A percentile compares a stretch with the other conserved stretches of the same genome.
Conservation (phyloP, 2,329 filamentous ascomycete genomes). For the Arthrobotrys pseudoclavata region DNA sequence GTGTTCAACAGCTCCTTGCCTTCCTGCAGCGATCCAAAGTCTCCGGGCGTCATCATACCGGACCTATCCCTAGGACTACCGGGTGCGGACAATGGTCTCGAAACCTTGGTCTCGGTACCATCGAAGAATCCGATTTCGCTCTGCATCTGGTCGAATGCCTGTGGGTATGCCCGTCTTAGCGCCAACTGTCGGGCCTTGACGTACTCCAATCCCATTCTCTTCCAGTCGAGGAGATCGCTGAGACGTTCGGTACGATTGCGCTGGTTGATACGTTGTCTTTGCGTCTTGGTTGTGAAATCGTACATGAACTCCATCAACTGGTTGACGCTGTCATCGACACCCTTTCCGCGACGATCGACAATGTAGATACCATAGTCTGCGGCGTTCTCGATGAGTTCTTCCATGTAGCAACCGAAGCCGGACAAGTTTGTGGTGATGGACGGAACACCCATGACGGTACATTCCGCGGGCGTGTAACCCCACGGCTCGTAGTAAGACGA, state of each 20-base stretch:
- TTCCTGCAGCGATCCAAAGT: constrained; percentile 96
- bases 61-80: constrained; percentile 90
- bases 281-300: constrained; percentile 92
- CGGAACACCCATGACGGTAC: constrained; percentile 98
- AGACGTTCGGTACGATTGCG: constrained; percentile 95
- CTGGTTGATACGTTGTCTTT: constrained; percentile 97
- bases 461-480: constrained; percentile 98
- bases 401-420: constrained; percentile 99
- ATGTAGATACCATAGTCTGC: constrained; percentile 99
- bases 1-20: constrained; percentile 92
- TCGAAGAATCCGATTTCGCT: constrained; percentile 90
- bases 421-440: constrained; percentile 98
- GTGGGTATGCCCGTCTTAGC: constrained; percentile 89
- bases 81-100: constrained; percentile 90
- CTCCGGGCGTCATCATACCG: constrained; percentile 99
- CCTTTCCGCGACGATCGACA: constrained; percentile 93
- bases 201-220: constrained; percentile 99
- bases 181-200: constrained; percentile 96
- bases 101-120: constrained; percentile 93
- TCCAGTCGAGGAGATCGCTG: constrained; percentile 97
- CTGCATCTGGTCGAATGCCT: constrained; percentile 78
- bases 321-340: constrained; percentile 96
- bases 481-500: constrained; percentile 99
- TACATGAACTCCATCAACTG: constrained; percentile 93
- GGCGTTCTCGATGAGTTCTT: constrained; percentile 97